Conservation (phyloP, 495 filamentous ascomycete genomes). For the Penicillium cataractarum region DNA sequence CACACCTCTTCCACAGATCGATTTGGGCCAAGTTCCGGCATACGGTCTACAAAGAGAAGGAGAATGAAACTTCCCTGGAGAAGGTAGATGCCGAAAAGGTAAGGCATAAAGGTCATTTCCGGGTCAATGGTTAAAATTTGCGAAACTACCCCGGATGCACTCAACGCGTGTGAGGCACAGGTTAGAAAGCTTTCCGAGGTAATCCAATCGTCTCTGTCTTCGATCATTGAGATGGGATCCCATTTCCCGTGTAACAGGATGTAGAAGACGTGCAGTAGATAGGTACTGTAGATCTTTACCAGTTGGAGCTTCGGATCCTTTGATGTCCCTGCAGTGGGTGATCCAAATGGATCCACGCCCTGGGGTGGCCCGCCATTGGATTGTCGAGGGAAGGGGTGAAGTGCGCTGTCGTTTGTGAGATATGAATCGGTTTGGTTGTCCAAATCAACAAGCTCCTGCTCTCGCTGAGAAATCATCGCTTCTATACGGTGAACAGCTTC, state of each 20-base stretch:
- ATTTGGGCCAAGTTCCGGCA: conserved; percentile 55
- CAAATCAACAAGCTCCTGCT: conserved; percentile 20
- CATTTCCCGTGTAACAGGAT: conserved; percentile 61
- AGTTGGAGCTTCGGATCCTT: conserved; percentile 16
- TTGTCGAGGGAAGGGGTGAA: neutral
- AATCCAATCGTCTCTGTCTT: conserved; percentile 62
- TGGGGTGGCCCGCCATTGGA: neutral
- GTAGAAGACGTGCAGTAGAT: conserved; percentile 62
- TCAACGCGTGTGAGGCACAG: conserved; percentile 56
- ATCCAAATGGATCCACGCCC: neutral
- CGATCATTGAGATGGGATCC: conserved; percentile 61
- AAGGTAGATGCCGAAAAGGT: conserved; percentile 63
- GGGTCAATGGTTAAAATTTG: conserved; percentile 59
- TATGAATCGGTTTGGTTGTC: neutral
- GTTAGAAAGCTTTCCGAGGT: conserved; percentile 55
- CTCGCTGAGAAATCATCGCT: conserved; percentile 24
- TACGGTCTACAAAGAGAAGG: conserved; percentile 57
- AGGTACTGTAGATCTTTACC: conserved; percentile 36
- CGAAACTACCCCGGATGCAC: conserved; percentile 55
- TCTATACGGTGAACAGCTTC: conserved; percentile 23
- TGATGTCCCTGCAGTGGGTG: neutral
- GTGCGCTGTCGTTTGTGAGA: neutral
- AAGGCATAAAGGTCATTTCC: conserved; percentile 63
- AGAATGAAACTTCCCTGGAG: conserved; percentile 62
- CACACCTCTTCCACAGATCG: conserved; percentile 57